These are phyloP conservation scores for Globisporangium abappressorium DNA, from an alignment of 352 stramenopile species.

Conservation along the genomic window DNA sequence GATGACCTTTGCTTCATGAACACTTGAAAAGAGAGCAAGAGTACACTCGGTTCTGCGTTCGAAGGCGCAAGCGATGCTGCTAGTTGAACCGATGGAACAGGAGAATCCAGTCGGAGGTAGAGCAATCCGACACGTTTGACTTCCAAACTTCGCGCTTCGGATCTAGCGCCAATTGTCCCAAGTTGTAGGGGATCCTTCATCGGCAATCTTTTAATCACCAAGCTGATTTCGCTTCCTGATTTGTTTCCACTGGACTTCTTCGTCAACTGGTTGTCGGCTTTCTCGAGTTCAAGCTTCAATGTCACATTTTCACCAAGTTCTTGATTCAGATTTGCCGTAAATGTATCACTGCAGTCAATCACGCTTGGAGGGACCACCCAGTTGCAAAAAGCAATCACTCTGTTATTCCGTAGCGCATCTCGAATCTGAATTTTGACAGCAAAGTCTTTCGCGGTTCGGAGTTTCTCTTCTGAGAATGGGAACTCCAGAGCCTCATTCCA, in stretches of 20 bases:
- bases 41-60: background rate
- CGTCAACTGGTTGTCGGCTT: background rate
- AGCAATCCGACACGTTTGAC: constrained; percentile 1
- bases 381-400: constrained; percentile 24
- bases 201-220: background rate
- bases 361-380: constrained; percentile 29
- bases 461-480: constrained; percentile 8
- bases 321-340: background rate
- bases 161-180: too few species aligned
- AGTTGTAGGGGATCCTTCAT: background rate
- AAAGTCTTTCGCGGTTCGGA: constrained; percentile 2
- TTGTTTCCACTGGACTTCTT: constrained; percentile 7
- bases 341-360: background rate
- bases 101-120: constrained; percentile 8
- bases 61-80: background rate
- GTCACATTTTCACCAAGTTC: background rate
- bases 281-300: constrained; percentile 10
- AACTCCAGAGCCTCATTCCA: constrained; percentile 22
- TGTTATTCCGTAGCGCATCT: constrained; percentile 16
- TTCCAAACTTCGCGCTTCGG: background rate
- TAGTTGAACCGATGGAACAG: background rate
- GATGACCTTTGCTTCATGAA: background rate
- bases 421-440: constrained; percentile 22
- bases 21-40: background rate
- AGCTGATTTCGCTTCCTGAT: background rate